These are phyloP conservation scores for Achaetomium macrosporum DNA, from an alignment of 2,329 filamentous ascomycete genomes.

Conservation along the genomic window DNA sequence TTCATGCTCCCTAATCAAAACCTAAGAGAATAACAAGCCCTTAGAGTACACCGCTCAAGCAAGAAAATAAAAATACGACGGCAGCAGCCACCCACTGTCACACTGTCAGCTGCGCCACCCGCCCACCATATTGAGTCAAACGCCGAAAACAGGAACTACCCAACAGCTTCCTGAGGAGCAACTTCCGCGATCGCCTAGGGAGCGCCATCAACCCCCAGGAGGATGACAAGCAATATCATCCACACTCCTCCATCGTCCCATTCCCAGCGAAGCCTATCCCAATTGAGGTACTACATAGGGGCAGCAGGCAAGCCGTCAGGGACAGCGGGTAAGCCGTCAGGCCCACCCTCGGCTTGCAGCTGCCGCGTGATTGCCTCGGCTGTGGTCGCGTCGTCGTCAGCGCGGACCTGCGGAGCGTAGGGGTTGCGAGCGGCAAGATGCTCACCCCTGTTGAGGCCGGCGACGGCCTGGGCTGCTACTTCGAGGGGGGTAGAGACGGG, in stretches of 20 bases:
- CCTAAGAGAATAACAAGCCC: too few relatives aligned
- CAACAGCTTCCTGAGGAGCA: too few relatives aligned
- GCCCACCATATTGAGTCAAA: not conserved
- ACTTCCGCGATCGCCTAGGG: too few relatives aligned
- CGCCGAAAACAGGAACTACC: too few relatives aligned
- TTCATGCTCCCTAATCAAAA: too few relatives aligned
- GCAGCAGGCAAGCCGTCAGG: slow-evolving; percentile 22
- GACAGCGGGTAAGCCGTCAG: slow-evolving; percentile 5
- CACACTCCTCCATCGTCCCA: not conserved
- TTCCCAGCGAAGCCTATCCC: not conserved
- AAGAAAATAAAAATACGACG: not conserved
- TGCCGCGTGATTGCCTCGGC: slow-evolving; percentile 52
- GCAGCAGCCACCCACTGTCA: not conserved
- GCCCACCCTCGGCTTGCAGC: slow-evolving; percentile 37
- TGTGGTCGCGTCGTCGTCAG: slow-evolving; percentile 39
- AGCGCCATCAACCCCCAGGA: too few relatives aligned
- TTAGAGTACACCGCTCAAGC: slow-evolving; percentile 6
- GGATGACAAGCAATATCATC: not conserved
- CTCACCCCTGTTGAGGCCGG: slow-evolving; percentile 27
- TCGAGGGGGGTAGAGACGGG: slow-evolving; percentile 37
- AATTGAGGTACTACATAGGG: slow-evolving; percentile 28
- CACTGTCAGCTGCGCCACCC: not conserved
- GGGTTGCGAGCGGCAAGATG: slow-evolving; percentile 12
- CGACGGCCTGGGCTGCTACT: slow-evolving; percentile 44
- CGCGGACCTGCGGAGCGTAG: not conserved